Base-by-base conservation (phyloP, 2,329 filamentous ascomycete genomes). In the Ophiocordyceps sinensis region DNA sequence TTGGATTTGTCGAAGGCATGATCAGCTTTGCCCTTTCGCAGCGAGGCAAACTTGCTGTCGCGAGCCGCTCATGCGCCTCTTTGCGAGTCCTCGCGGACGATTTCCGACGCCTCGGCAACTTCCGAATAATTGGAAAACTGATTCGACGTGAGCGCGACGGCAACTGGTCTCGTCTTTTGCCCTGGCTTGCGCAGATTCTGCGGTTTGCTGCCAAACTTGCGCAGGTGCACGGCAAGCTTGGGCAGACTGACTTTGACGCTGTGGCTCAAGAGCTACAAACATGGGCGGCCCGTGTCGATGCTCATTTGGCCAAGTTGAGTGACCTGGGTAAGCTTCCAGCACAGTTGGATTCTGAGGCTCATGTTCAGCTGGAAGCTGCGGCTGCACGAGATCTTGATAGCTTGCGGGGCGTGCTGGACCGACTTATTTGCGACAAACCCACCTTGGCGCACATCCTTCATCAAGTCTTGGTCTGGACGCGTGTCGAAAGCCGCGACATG, bases 1-100 rank as follows among this genome's bases (percentile, higher is more conserved):
- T 84, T 38, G 86, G 86, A 0, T 85, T 85, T 48, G 66, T 95
- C n/a, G 91, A 98, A 57, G 86, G 88, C 23, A 70, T 95, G 44
- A 65, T 96, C 28, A 71, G 80, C 44, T 63, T 77, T n/a, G 57
- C 75, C 1, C 54, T 85, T 12, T 61, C 65, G 4, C 83, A 88
- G 56, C 70, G 81, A 44, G 59, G 57, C 37, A 59, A 63, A 6
- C 61, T 81, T 29, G 60, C 65, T 35, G 48, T 59, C 15, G 53
- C 61, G 12, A 48, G 66, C 3, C 55, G 53, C 13, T 56, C 62
- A 1, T 51, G 71, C 11, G 50, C 53, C 12, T 53, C 53, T 13
- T 59, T 78, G 6, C 54, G 63, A 15, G 47, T 42, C n/a, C 45
- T 61, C 1, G 56, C 68, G 2, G 44, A 48, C 1, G 53, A 64